A percentile compares a stretch with the other conserved stretches of the same genome.
Evolutionary conservation across 1,139 yeast genomes (phyloP).

Genomic region (Hemisphaericaspora lyxosophila): DNA sequence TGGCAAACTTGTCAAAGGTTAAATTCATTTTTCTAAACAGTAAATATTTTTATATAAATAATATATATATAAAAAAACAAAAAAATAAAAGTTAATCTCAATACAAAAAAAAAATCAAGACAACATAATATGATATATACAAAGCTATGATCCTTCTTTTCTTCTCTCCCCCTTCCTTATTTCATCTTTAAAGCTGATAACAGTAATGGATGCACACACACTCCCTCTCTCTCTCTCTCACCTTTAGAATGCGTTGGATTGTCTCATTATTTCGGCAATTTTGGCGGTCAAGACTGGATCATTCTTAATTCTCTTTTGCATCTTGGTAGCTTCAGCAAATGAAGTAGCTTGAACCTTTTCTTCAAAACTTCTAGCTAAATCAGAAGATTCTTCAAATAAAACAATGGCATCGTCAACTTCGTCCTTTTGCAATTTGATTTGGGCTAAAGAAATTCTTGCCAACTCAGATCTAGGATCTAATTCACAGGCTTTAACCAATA

Average conservation of each 20-base stretch:
- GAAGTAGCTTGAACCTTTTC: slow-evolving; percentile 92
- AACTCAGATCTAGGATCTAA: slow-evolving; percentile 86
- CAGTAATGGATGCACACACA: no score
- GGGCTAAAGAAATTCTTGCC: slow-evolving; percentile 88
- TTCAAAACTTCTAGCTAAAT: slow-evolving; percentile 76
- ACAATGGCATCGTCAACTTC: slow-evolving; percentile 78
- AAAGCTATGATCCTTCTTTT: not conserved
- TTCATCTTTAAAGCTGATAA: no score
- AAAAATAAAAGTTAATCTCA: not conserved
- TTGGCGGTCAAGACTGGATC: slow-evolving; percentile 59
- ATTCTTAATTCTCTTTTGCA: slow-evolving; percentile 69
- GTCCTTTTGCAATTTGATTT: slow-evolving; percentile 81
- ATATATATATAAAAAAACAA: not conserved
- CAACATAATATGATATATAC: slow-evolving; percentile 1
- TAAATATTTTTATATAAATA: no score
- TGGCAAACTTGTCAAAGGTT: no score
- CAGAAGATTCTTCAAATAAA: slow-evolving; percentile 79
- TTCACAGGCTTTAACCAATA: slow-evolving; percentile 75
- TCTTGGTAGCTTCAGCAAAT: slow-evolving; percentile 87
- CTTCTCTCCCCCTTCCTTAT: not conserved
- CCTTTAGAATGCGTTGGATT: slow-evolving; percentile 17
- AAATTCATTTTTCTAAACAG: no score
- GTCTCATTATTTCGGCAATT: slow-evolving; percentile 47
- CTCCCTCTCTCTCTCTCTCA: not conserved
- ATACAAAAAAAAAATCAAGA: not conserved